A percentile compares a stretch with the other conserved stretches of the same genome.
Evolutionary conservation across 2,329 filamentous ascomycete species (phyloP).

Genomic region (Apiospora arundinis): DNA sequence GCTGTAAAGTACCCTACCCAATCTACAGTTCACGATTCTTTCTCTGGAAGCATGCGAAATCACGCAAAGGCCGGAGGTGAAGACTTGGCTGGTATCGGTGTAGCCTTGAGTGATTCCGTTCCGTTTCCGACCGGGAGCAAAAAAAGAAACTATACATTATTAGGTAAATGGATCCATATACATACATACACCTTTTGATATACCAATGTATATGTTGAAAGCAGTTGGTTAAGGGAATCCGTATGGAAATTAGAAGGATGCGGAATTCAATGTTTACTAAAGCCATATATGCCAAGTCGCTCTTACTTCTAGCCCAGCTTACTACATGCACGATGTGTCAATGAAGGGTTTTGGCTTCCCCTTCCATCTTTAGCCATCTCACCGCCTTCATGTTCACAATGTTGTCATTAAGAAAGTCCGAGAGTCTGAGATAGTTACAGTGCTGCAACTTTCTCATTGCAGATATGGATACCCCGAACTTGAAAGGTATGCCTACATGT

Average conservation of each 20-base stretch:
- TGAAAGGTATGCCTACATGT: too few species aligned
- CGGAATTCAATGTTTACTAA: neutral
- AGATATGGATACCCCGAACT: too few species aligned
- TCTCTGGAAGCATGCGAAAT: neutral
- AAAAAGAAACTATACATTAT: neutral
- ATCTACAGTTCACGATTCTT: neutral
- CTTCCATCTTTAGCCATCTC: neutral
- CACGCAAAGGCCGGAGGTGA: neutral
- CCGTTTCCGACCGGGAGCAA: neutral
- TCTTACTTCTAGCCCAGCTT: constrained; percentile 5
- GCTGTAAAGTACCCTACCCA: neutral
- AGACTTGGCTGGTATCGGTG: neutral
- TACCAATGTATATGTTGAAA: too few species aligned
- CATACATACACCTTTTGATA: too few species aligned
- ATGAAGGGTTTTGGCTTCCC: neutral
- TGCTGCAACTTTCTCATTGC: too few species aligned
- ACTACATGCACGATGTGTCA: constrained; percentile 7
- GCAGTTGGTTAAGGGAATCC: neutral
- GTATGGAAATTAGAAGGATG: neutral
- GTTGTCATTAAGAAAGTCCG: neutral
- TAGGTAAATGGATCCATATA: neutral
- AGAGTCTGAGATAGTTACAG: neutral
- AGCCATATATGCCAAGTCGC: neutral
- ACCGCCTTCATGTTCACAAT: neutral
- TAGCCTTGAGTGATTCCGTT: neutral